phyloP scores from a whole-genome alignment of 169 alveolate species.

The Eimeria falciformis region DNA sequence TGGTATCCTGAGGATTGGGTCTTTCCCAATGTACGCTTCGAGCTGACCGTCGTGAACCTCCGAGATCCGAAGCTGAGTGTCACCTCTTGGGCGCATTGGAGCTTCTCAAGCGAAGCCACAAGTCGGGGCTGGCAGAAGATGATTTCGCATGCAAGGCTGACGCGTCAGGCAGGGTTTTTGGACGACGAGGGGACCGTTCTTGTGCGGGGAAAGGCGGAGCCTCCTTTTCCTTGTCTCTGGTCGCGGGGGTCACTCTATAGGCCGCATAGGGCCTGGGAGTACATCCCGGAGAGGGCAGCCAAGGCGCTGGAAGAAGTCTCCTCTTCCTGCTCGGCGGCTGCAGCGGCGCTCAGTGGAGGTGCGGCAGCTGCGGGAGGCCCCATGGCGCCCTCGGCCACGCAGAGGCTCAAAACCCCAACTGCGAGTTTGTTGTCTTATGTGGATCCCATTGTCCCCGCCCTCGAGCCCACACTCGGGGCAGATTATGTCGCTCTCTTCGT shows the following conservation, averaged over 20 bases:
- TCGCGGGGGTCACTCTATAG: conserved; percentile 88
- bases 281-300: conserved; percentile 81
- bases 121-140: conserved; percentile 95
- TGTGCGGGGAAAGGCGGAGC: conserved; percentile 93
- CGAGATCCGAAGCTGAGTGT: conserved; percentile 91
- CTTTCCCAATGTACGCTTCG: conserved; percentile 93
- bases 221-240: conserved; percentile 92
- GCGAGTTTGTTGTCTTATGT: conserved; percentile 63
- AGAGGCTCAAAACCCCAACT: conserved; percentile 32
- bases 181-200: conserved; percentile 93
- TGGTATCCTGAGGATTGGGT: conserved; percentile 95
- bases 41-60: conserved; percentile 92
- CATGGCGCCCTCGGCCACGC: not conserved
- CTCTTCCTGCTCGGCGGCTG: conserved; percentile 47
- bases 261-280: conserved; percentile 92
- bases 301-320: conserved; percentile 60
- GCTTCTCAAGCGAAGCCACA: conserved; percentile 88
- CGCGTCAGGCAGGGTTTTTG: conserved; percentile 91
- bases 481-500: conserved; percentile 76
- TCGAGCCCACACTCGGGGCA: conserved; percentile 72
- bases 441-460: conserved; percentile 67
- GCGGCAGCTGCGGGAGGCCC: conserved; percentile 41
- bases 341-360: conserved; percentile 69
- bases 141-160: conserved; percentile 91
- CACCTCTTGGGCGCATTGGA: conserved; percentile 95